Percentiles rank a stretch among this genome's conserved stretches.
Evolutionary conservation across 352 stramenopile genomes (phyloP).

Genomic region (Pythium coloratum): DNA sequence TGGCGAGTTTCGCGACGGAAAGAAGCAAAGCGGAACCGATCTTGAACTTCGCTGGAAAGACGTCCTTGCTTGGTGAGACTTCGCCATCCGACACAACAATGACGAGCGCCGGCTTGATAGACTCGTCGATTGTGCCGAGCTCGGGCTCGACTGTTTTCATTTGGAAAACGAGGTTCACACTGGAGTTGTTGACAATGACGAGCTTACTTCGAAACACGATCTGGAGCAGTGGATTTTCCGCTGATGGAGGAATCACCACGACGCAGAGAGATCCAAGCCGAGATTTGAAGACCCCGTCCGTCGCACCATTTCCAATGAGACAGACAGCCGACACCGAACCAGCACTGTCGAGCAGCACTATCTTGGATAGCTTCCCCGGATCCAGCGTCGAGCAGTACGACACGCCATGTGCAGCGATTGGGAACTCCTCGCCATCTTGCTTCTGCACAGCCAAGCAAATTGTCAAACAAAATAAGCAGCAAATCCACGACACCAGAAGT

Average conservation of each 20-base stretch:
- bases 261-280: constrained; percentile 9
- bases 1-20: background rate
- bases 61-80: background rate
- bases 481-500: background rate
- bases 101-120: background rate
- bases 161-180: background rate
- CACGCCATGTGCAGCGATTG: background rate
- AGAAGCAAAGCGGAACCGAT: background rate
- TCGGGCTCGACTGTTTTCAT: background rate
- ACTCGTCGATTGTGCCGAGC: background rate
- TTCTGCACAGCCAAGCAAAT: background rate
- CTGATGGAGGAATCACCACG: constrained; percentile 7
- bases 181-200: constrained; percentile 11
- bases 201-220: constrained; percentile 8
- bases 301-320: background rate
- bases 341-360: constrained; percentile 2
- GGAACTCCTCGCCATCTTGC: background rate
- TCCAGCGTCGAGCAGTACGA: background rate
- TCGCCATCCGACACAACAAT: constrained; percentile 4
- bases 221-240: constrained; percentile 8
- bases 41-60: background rate
- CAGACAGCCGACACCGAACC: constrained; percentile 6
- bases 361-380: background rate
- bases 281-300: background rate
- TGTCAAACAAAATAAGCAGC: too few species aligned